These are phyloP conservation scores for Vickermania spadyakhi DNA, from an alignment of 208 protist species.

Conservation along the genomic window DNA sequence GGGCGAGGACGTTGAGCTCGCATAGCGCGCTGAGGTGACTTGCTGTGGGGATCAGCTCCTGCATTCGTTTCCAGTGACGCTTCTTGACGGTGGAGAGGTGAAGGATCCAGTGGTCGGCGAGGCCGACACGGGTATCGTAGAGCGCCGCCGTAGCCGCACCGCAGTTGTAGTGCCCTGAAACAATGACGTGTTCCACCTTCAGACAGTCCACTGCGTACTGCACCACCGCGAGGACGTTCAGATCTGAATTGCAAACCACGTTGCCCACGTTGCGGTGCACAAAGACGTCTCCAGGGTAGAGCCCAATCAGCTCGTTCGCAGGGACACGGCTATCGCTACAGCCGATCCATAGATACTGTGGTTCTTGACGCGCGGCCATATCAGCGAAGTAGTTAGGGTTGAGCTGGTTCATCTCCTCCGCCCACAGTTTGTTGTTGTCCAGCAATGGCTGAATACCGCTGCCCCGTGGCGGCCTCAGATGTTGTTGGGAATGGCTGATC, in stretches of 20 bases:
- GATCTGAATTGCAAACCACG: conserved; percentile 82
- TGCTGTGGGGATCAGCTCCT: conserved; percentile 23
- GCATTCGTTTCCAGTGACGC: conserved; percentile 53
- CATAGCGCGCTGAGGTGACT: conserved; percentile 50
- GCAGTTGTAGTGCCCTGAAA: conserved; percentile 92
- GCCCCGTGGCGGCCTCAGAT: conserved; percentile 45
- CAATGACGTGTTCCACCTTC: conserved; percentile 91
- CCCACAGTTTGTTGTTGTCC: conserved; percentile 87
- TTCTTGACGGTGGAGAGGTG: conserved; percentile 61
- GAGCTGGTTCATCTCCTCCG: conserved; percentile 40
- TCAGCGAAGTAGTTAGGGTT: conserved; percentile 86
- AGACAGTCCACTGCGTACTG: conserved; percentile 92
- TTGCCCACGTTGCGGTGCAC: conserved; percentile 94
- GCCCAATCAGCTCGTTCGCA: conserved; percentile 83
- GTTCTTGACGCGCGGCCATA: conserved; percentile 70
- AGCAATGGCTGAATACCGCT: conserved; percentile 74
- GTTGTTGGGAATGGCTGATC: conserved; percentile 57
- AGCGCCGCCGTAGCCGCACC: conserved; percentile 84
- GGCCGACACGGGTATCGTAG: conserved; percentile 36
- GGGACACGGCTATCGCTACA: conserved; percentile 86
- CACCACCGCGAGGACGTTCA: conserved; percentile 87
- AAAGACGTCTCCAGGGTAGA: conserved; percentile 89
- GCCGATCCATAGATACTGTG: conserved; percentile 92
- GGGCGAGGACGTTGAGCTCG: conserved; percentile 67
- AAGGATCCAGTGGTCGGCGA: conserved; percentile 75